Evolutionary conservation across 2,329 filamentous ascomycete species (phyloP).

Genomic region (Cladorrhinum sp.): DNA sequence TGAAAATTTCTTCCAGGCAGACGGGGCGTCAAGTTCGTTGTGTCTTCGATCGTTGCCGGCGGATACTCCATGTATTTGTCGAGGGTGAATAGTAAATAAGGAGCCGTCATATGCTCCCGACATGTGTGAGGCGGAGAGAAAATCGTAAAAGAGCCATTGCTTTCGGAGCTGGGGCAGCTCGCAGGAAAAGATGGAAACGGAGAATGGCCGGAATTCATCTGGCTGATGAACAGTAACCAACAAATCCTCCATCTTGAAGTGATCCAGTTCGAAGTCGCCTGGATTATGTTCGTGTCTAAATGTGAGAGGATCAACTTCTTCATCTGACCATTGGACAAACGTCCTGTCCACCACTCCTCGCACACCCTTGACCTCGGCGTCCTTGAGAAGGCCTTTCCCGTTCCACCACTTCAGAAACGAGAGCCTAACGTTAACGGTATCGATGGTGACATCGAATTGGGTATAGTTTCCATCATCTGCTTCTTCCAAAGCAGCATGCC

Average conservation of each 20-base stretch:
- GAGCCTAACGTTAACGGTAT: constrained; percentile 91
- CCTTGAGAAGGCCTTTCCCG: constrained; percentile 83
- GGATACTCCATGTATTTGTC: constrained; percentile 79
- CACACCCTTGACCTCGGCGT: constrained; percentile 92
- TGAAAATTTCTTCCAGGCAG: constrained; percentile 93
- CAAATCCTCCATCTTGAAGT: constrained; percentile 93
- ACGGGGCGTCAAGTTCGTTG: constrained; percentile 61
- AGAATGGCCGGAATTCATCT: constrained; percentile 85
- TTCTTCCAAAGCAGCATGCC: constrained; percentile 51
- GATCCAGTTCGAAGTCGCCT: constrained; percentile 95
- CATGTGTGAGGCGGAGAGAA: constrained; percentile 92
- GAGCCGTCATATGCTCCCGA: constrained; percentile 94
- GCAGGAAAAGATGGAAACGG: constrained; percentile 92
- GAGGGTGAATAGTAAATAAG: constrained; percentile 92
- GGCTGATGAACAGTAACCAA: constrained; percentile 91
- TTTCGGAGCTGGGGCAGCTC: constrained; percentile 90
- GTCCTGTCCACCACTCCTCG: constrained; percentile 90
- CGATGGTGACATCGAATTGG: constrained; percentile 92
- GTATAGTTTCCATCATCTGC: constrained; percentile 95
- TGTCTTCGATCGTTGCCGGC: constrained; percentile 57
- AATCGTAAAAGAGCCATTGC: constrained; percentile 97
- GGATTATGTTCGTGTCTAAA: constrained; percentile 85
- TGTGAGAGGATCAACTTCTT: constrained; percentile 73
- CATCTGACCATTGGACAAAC: constrained; percentile 68
- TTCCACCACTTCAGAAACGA: constrained; percentile 99